Evolutionary conservation across 2,329 filamentous ascomycete genomes (phyloP).

Genomic region (Penicillium sp.): DNA sequence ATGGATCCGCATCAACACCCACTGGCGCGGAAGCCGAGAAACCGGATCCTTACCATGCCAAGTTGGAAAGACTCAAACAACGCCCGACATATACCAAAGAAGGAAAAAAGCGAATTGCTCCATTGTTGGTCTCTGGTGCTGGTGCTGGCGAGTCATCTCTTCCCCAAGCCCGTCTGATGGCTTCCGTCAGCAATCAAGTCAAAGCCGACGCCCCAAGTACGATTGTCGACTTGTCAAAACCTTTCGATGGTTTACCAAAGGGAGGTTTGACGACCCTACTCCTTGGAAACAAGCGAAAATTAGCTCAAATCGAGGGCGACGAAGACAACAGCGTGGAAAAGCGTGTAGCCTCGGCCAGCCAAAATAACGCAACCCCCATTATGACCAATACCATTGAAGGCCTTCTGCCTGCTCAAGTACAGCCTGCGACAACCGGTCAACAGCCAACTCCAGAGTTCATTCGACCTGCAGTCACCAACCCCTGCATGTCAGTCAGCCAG

Average conservation of each 20-base stretch:
- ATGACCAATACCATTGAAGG: constrained; percentile 77
- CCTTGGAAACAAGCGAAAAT: constrained; percentile 90
- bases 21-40: constrained; percentile 40
- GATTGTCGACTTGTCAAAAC: constrained; percentile 86
- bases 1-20: constrained; percentile 36
- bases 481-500: constrained; percentile 78
- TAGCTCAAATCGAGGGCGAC: constrained; percentile 70
- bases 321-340: constrained; percentile 68
- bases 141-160: constrained; percentile 84
- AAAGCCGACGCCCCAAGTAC: constrained; percentile 76
- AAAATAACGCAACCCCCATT: constrained; percentile 72
- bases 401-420: constrained; percentile 71
- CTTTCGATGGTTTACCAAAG: constrained; percentile 88
- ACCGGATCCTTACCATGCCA: constrained; percentile 58
- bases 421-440: constrained; percentile 61
- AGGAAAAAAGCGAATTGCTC: constrained; percentile 92
- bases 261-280: constrained; percentile 84
- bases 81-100: constrained; percentile 94
- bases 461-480: constrained; percentile 82
- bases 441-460: constrained; percentile 79
- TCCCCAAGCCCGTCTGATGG: constrained; percentile 84
- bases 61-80: constrained; percentile 75
- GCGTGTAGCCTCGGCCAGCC: constrained; percentile 59
- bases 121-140: constrained; percentile 86
- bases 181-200: constrained; percentile 66